phyloP scores from a whole-genome alignment of 805 yeast genomes.

The Ogataea philodendri region DNA sequence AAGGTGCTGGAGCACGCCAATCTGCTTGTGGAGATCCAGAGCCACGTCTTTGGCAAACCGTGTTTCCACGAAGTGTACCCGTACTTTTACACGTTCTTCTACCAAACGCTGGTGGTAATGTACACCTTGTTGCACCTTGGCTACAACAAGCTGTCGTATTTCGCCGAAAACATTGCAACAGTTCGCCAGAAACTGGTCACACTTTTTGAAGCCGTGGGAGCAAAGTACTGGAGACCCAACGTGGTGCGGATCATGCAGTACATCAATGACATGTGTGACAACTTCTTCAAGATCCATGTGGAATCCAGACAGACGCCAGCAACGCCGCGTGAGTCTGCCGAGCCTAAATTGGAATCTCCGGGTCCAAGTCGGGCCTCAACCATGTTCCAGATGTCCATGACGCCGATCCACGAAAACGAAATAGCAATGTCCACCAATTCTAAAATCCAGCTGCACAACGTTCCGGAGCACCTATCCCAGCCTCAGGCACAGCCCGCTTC shows the following conservation, averaged over 20 bases:
- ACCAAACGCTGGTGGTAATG: conserved; percentile 51
- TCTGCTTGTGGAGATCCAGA: conserved; percentile 35
- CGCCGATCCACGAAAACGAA: conserved; percentile 13
- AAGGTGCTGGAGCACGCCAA: conserved; percentile 39
- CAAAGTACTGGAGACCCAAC: conserved; percentile 30
- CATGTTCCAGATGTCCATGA: conserved; percentile 14
- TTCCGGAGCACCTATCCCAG: conserved; percentile 18
- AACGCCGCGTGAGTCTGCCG: no score
- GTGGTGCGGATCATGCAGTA: conserved; percentile 32
- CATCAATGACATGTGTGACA: conserved; percentile 34
- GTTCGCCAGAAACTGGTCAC: conserved; percentile 31
- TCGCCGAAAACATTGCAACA: conserved; percentile 26
- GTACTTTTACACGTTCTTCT: conserved; percentile 46
- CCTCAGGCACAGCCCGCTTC: neutral
- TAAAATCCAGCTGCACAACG: conserved; percentile 20
- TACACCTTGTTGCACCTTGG: conserved; percentile 48
- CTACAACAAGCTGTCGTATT: conserved; percentile 30
- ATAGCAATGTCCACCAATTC: conserved; percentile 13
- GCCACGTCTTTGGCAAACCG: conserved; percentile 31
- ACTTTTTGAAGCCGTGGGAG: conserved; percentile 30
- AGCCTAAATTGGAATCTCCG: neutral
- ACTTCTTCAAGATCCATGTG: conserved; percentile 25
- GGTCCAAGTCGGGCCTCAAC: conserved; percentile 1
- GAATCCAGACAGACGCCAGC: conserved; percentile 9
- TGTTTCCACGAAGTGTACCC: conserved; percentile 42